phyloP scores from a whole-genome alignment of 306 rosid species.

The Cucurbita argyrosperma region DNA sequence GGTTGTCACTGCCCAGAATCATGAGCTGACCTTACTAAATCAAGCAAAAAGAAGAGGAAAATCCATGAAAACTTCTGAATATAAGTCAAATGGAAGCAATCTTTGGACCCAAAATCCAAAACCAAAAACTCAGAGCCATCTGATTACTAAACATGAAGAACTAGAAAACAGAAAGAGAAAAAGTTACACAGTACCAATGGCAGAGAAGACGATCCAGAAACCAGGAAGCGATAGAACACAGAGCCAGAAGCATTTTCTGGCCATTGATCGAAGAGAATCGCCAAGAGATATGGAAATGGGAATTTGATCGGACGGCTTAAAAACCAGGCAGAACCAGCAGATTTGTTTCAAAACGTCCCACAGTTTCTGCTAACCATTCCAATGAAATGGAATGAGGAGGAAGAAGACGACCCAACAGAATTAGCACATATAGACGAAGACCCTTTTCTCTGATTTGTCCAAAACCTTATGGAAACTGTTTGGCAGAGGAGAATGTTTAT shows the following conservation, averaged over 20 bases:
- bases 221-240: background rate
- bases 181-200: constrained; percentile 35
- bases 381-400: background rate
- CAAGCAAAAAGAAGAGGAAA: background rate
- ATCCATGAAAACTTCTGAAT: background rate
- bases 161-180: constrained; percentile 3
- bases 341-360: background rate
- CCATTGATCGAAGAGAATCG: constrained; percentile 8
- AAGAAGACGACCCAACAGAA: background rate
- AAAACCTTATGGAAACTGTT: background rate
- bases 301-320: background rate
- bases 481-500: background rate
- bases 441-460: background rate
- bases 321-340: background rate
- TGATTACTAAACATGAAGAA: background rate
- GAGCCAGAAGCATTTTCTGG: constrained; percentile 14
- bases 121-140: background rate
- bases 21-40: background rate
- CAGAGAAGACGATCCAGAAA: constrained; percentile 33
- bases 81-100: background rate
- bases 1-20: background rate
- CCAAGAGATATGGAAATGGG: background rate
- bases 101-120: background rate
- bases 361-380: background rate
- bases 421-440: background rate